A percentile compares a stretch with the other conserved stretches of the same genome.
Evolutionary conservation across 2,329 filamentous ascomycete genomes (phyloP).

Genomic region (Apiospora kogelbergensis): DNA sequence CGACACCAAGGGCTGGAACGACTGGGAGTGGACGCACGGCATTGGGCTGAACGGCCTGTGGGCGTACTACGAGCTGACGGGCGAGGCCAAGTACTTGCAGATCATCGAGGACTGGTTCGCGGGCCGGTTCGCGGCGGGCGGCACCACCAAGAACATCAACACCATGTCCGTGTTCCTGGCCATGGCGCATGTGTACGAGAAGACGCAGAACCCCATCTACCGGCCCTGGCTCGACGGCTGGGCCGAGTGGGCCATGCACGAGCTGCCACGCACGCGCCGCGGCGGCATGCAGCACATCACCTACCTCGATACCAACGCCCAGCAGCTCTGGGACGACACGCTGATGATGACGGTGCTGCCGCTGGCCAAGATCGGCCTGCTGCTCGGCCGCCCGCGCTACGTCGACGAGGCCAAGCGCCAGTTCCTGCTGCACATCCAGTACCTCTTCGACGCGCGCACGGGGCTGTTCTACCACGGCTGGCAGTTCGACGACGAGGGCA

Average conservation of each 20-base stretch:
- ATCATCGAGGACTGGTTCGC: conserved; percentile 76
- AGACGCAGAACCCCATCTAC: conserved; percentile 66
- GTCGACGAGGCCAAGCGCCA: conserved; percentile 76
- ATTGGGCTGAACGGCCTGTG: conserved; percentile 79
- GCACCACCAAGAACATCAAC: conserved; percentile 83
- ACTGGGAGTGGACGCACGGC: conserved; percentile 83
- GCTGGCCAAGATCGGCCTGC: conserved; percentile 74
- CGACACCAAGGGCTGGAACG: conserved; percentile 82
- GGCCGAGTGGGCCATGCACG: conserved; percentile 82
- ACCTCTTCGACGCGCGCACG: conserved; percentile 70
- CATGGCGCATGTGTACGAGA: conserved; percentile 75
- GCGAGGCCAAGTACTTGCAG: conserved; percentile 56
- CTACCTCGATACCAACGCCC: conserved; percentile 67
- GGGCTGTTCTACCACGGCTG: conserved; percentile 82
- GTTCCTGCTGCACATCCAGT: conserved; percentile 76
- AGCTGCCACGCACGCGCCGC: conserved; percentile 68
- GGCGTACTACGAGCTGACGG: conserved; percentile 77
- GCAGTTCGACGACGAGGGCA: conserved; percentile 61
- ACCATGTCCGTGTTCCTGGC: conserved; percentile 80
- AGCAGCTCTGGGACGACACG: conserved; percentile 83
- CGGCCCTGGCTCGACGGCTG: conserved; percentile 77
- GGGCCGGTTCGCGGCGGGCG: conserved; percentile 65
- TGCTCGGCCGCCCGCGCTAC: conserved; percentile 70
- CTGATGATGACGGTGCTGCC: conserved; percentile 87
- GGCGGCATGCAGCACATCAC: conserved; percentile 77